Conservation (phyloP, 1,284 basidiomycete species). For the Schizophyllum commune region DNA sequence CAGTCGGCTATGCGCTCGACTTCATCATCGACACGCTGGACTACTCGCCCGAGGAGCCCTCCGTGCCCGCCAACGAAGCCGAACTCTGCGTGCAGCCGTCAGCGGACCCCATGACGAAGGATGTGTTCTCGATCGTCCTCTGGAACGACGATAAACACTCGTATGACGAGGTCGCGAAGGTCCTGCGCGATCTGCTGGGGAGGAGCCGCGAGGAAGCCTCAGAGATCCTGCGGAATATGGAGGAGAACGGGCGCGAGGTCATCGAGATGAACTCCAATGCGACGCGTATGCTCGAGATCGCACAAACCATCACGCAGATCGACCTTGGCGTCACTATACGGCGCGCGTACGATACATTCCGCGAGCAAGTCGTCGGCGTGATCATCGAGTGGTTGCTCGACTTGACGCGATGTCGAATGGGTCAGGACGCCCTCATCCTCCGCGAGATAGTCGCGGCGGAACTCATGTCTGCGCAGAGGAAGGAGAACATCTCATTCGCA, state of each 20-base stretch:
- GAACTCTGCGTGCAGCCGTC: conserved; percentile 68
- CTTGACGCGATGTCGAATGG: conserved; percentile 66
- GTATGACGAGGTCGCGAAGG: conserved; percentile 81
- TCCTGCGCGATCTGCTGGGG: conserved; percentile 65
- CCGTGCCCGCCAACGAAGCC: conserved; percentile 59
- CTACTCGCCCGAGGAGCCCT: conserved; percentile 75
- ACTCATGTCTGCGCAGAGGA: conserved; percentile 53
- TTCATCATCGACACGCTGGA: conserved; percentile 84
- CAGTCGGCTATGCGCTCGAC: conserved; percentile 73
- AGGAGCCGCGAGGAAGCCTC: conserved; percentile 44
- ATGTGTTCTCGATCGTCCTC: conserved; percentile 79
- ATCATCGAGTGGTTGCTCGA: conserved; percentile 86
- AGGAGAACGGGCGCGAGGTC: conserved; percentile 81
- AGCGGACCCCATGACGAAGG: conserved; percentile 66
- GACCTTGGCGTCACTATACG: conserved; percentile 91
- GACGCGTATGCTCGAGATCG: conserved; percentile 68
- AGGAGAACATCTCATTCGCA: conserved; percentile 31
- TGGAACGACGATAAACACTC: conserved; percentile 99
- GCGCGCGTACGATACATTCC: conserved; percentile 82
- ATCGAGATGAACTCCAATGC: conserved; percentile 73
- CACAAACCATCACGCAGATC: conserved; percentile 77
- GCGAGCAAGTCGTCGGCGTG: conserved; percentile 79
- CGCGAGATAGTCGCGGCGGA: conserved; percentile 68
- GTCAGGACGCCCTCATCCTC: conserved; percentile 58
- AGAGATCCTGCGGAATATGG: conserved; percentile 62